Conservation (phyloP, 2,329 filamentous ascomycete species). For the Colletotrichum sp. region DNA sequence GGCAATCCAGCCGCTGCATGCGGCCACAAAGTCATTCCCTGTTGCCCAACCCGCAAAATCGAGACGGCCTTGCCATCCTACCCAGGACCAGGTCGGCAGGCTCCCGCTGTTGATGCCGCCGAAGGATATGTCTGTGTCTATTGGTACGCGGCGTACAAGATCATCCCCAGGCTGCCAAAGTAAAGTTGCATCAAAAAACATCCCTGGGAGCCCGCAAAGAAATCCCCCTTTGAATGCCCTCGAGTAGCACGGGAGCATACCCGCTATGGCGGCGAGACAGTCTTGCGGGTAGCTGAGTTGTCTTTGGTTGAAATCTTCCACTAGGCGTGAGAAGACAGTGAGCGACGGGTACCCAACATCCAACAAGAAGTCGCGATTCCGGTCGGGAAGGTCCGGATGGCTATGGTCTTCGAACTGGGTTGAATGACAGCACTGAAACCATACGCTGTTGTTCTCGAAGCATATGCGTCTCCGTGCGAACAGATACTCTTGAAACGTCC, state of each 20-base stretch:
- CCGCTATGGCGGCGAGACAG: neutral
- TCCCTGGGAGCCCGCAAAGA: neutral
- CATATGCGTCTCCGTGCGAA: neutral
- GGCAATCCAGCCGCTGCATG: neutral
- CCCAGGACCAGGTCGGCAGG: neutral
- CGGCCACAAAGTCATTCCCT: neutral
- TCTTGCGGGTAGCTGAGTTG: neutral
- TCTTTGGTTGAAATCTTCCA: neutral
- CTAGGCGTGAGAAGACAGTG: neutral
- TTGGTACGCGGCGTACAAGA: neutral
- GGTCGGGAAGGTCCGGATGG: neutral
- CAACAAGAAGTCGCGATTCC: neutral
- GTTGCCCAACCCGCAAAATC: neutral
- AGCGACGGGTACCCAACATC: neutral
- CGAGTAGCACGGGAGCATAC: neutral
- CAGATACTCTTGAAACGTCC: neutral
- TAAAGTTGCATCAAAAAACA: neutral
- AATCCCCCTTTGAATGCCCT: neutral
- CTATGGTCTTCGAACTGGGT: neutral
- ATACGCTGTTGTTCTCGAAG: neutral
- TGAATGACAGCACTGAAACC: neutral
- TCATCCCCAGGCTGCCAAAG: neutral
- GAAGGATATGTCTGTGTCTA: neutral
- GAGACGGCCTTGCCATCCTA: neutral
- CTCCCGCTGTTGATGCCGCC: neutral